Base-by-base conservation (phyloP, 768 basidiomycete species). In the Panaeolus cyanescens region DNA sequence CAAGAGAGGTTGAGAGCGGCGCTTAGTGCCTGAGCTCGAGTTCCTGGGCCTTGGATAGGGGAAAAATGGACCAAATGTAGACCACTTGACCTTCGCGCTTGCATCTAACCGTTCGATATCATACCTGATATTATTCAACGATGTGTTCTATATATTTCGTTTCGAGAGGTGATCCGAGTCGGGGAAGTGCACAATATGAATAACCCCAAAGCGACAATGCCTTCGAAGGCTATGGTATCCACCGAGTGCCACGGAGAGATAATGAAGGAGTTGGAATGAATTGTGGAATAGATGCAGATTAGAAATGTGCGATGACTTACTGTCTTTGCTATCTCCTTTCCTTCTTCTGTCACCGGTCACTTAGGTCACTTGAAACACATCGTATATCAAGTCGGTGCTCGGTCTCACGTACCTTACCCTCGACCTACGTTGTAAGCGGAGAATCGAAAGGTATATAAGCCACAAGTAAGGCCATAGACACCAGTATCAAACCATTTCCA, bases 21-120 rank as follows among this genome's bases (percentile, higher is more conserved):
- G 45, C 45, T 50, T 50, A 50, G 45, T 50, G 45, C 45, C 45
- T 50, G 45, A 28, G 45, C 45, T 28, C 30, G 45, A 28, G 45
- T 50, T 50, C 45, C 45, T 50, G 45, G 45, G 45, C 45, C 45
- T 50, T 28, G 25, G 17, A 22, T 25, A 50, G n/a, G 6, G 22
- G 19, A 20, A 8, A 17, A 42, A 20, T 20, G 39, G n/a, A n/a
- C n/a, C n/a, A n/a, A n/a, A n/a, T n/a, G n/a, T n/a, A n/a, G n/a
- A n/a, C n/a, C n/a, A n/a, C n/a, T n/a, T n/a, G n/a, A n/a, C n/a
- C n/a, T n/a, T n/a, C n/a, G n/a, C n/a, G n/a, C n/a, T n/a, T n/a
- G n/a, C n/a, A n/a, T n/a, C n/a, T n/a, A n/a, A n/a, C n/a, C n/a
- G n/a, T n/a, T n/a, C n/a, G n/a, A n/a, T n/a, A n/a, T n/a, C n/a